These are phyloP conservation scores for Rubus idaeus DNA, from an alignment of 306 rosid genomes.

Conservation along the genomic window DNA sequence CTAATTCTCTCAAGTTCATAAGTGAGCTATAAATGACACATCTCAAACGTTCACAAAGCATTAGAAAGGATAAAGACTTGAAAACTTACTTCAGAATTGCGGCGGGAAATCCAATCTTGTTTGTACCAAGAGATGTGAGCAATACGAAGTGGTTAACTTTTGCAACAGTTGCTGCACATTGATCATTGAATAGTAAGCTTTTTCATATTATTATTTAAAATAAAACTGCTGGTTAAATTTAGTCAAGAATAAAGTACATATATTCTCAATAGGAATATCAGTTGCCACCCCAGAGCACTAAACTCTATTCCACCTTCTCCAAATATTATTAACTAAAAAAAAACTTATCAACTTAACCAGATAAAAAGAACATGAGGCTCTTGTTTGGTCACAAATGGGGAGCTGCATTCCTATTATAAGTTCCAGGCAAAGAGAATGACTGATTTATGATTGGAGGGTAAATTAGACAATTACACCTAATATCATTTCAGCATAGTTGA, in stretches of 20 bases:
- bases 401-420: background rate
- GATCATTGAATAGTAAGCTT: constrained; percentile 20
- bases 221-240: background rate
- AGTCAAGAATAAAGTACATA: background rate
- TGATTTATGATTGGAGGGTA: background rate
- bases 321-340: background rate
- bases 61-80: constrained; percentile 10
- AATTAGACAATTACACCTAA: background rate
- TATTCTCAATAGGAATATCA: constrained; percentile 1
- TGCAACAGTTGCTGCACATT: constrained; percentile 64
- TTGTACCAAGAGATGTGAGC: constrained; percentile 94
- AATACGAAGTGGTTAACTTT: constrained; percentile 76
- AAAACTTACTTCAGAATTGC: constrained; percentile 88
- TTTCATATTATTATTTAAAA: constrained; percentile 12
- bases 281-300: background rate
- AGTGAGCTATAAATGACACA: constrained; percentile 11
- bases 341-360: background rate
- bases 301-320: background rate
- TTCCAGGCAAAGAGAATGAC: background rate
- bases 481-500: background rate
- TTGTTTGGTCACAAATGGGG: background rate
- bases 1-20: constrained; percentile 11
- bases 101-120: constrained; percentile 92
- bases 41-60: constrained; percentile 18
- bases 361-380: background rate